These are phyloP conservation scores for Chrysoporthe puriensis DNA, from an alignment of 2,329 filamentous ascomycete species.

Conservation along the genomic window DNA sequence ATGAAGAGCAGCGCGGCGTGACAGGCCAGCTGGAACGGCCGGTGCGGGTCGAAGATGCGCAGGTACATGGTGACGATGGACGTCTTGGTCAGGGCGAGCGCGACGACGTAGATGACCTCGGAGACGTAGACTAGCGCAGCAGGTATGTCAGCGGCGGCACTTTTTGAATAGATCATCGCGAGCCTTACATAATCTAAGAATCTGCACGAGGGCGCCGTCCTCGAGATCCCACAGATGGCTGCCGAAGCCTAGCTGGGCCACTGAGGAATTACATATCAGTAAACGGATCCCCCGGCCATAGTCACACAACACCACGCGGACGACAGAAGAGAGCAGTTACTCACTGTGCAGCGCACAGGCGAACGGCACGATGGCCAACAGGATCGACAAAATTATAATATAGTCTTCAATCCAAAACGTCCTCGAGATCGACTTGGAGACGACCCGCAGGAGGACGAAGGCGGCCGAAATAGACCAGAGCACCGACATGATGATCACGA, in stretches of 20 bases:
- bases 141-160: neutral
- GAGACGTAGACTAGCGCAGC: constrained; percentile 23
- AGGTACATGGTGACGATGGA: constrained; percentile 28
- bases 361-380: constrained; percentile 12
- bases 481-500: constrained; percentile 19
- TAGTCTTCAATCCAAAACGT: constrained; percentile 25
- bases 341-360: constrained; percentile 20
- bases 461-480: constrained; percentile 8
- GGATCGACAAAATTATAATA: constrained; percentile 16
- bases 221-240: constrained; percentile 26
- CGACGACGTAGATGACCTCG: constrained; percentile 28
- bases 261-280: neutral
- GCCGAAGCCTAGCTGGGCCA: constrained; percentile 25
- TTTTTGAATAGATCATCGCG: no score
- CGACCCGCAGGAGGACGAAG: constrained; percentile 16
- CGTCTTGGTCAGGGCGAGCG: constrained; percentile 23
- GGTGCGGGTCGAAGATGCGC: constrained; percentile 26
- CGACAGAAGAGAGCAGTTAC: neutral
- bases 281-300: neutral
- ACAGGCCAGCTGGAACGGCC: constrained; percentile 22
- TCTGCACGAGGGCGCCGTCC: constrained; percentile 20
- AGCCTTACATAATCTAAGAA: constrained; percentile 18
- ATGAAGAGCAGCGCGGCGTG: constrained; percentile 24
- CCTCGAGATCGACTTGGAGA: constrained; percentile 18
- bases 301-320: neutral